Evolutionary conservation across 805 yeast species (phyloP).

Genomic region (Metschnikowia lachancei): DNA sequence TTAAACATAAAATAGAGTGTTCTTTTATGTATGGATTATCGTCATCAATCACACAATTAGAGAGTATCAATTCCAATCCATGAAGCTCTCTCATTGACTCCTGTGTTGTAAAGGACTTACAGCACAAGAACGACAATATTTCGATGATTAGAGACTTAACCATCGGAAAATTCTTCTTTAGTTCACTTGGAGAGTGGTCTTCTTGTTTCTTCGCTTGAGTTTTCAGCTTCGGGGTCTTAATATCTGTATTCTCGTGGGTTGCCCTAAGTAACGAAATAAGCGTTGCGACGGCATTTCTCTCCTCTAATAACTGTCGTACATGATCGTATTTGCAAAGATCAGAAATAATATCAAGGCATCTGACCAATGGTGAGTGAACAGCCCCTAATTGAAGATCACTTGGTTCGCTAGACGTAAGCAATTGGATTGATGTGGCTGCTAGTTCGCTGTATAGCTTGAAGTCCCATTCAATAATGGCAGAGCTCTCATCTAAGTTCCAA

Average conservation of each 20-base stretch:
- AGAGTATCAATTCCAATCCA: slow-evolving; percentile 68
- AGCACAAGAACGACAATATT: slow-evolving; percentile 56
- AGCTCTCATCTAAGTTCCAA: slow-evolving; percentile 40
- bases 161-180: slow-evolving; percentile 48
- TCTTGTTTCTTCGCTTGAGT: slow-evolving; percentile 3
- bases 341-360: slow-evolving; percentile 41
- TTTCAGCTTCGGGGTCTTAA: slow-evolving; percentile 4
- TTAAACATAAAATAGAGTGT: slow-evolving; percentile 74
- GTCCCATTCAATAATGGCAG: slow-evolving; percentile 43
- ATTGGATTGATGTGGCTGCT: slow-evolving; percentile 13
- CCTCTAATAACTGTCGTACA: slow-evolving; percentile 36
- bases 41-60: slow-evolving; percentile 81
- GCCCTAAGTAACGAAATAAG: slow-evolving; percentile 38
- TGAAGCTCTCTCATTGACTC: slow-evolving; percentile 62
- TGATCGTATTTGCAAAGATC: slow-evolving; percentile 41
- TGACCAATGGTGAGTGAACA: slow-evolving; percentile 20
- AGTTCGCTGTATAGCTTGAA: slow-evolving; percentile 28
- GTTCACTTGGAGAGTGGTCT: slow-evolving; percentile 1
- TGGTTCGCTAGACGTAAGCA: slow-evolving; percentile 12
- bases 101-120: slow-evolving; percentile 55
- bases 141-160: slow-evolving; percentile 67
- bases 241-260: slow-evolving; percentile 39
- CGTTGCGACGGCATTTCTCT: slow-evolving; percentile 35
- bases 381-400: slow-evolving; percentile 9
- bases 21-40: slow-evolving; percentile 89